Evolutionary conservation across 2,329 filamentous ascomycete genomes (phyloP).

Genomic region (Salinomyces thailandicus): DNA sequence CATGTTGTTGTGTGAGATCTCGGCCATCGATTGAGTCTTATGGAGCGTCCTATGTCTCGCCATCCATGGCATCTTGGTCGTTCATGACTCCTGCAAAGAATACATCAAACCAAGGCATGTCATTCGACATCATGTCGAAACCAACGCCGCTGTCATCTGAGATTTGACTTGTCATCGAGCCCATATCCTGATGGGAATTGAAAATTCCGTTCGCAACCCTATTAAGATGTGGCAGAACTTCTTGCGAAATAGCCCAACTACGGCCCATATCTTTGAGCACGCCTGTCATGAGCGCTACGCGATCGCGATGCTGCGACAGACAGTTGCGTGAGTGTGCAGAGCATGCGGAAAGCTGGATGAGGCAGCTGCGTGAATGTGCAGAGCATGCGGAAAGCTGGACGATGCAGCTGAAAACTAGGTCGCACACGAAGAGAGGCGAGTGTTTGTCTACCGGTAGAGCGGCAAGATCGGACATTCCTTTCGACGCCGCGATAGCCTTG

Average conservation of each 20-base stretch:
- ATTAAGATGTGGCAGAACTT: constrained; percentile 62
- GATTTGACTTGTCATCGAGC: background rate
- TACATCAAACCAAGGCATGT: constrained; percentile 16
- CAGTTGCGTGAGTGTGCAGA: constrained; percentile 47
- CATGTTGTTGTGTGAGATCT: no score
- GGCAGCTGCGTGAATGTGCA: constrained; percentile 46
- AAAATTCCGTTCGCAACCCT: constrained; percentile 59
- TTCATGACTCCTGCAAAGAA: no score
- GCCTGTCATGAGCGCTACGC: constrained; percentile 63
- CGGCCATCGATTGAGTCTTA: no score
- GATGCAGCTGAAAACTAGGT: constrained; percentile 66
- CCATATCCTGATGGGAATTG: constrained; percentile 5
- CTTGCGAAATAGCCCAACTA: constrained; percentile 63
- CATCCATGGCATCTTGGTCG: no score
- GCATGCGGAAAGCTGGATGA: constrained; percentile 66
- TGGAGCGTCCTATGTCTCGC: no score
- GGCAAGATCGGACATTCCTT: constrained; percentile 63
- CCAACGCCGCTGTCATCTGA: constrained; percentile 10
- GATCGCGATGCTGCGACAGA: constrained; percentile 58
- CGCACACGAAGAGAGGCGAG: constrained; percentile 75
- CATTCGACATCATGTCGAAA: constrained; percentile 5
- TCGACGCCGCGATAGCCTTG: constrained; percentile 70
- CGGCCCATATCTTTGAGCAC: constrained; percentile 57
- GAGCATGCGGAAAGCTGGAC: constrained; percentile 75
- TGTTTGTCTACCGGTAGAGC: constrained; percentile 64